Base-by-base conservation (phyloP, 192 early-diverging fungal genomes). In the Coemansia sp. region DNA sequence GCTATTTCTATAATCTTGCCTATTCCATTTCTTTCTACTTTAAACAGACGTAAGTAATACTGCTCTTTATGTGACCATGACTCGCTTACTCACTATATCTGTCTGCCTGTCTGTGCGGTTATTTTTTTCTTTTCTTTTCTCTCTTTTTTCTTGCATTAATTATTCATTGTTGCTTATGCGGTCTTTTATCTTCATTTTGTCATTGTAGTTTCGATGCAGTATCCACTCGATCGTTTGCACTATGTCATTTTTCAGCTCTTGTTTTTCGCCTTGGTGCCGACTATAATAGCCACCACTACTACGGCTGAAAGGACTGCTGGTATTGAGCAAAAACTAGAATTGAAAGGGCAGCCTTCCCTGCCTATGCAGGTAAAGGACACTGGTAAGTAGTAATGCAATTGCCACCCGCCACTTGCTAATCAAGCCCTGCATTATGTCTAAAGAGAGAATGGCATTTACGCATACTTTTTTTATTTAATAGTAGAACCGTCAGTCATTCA, bases 201-300 rank as follows among this genome's bases (percentile, higher is more conserved):
- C 16, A 11, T 15, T 72, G 64, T 82, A 82, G 79, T 53, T 62
- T 29, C 65, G 5, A 29, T 62, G 27, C 69, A 76, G 44, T 78
- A 77, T 41, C 68, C 80, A 45, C 69, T 83, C 32, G 80, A 83
- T 63, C 68, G 69, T 29, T 65, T 83, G 37, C 80, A 83, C 45
- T 78, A 77, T 45, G 59, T 60, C 18, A 67, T 83, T 38, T 71
- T 83, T 59, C 80, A 83, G 69, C 59, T 77, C 16, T 50, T 83
- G 50, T 63, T 78, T 35, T 39, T 69, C 13, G 40, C 63, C 13
- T 15, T 71, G 63, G 35, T 71, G 38, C 75, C 68, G 7, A 38
- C 59, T 9, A n/a, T 60, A 30, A 27, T 56, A 18, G 43, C 27
- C 27, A 12, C 29, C 15, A n/a, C 53, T 13, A 29, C 50, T 6